A percentile compares a stretch with the other conserved stretches of the same genome.
These are phyloP conservation scores for Leucosporidium yakuticum DNA, from an alignment of 768 basidiomycete genomes.

Conservation along the genomic window DNA sequence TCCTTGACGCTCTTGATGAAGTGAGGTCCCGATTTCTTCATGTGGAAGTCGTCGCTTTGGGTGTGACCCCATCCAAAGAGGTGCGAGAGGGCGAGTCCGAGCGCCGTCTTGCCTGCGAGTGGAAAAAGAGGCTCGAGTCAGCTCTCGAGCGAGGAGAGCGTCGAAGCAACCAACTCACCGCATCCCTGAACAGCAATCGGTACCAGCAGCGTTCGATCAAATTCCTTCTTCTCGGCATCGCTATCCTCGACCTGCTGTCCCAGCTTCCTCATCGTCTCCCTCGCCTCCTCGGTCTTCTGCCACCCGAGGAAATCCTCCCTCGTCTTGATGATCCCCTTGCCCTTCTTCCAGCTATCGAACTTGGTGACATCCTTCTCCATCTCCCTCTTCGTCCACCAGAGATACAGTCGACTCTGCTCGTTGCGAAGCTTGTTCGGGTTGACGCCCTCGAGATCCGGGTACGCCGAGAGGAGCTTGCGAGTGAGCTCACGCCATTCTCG, in stretches of 20 bases:
- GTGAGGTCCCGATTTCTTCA: slow-evolving; percentile 60
- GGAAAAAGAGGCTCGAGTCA: not conserved
- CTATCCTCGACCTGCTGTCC: slow-evolving; percentile 34
- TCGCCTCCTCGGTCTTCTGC: slow-evolving; percentile 48
- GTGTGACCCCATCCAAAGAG: slow-evolving; percentile 86
- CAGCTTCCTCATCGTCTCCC: slow-evolving; percentile 42
- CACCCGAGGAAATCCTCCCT: slow-evolving; percentile 72
- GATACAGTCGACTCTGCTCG: slow-evolving; percentile 70
- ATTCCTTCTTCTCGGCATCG: slow-evolving; percentile 35
- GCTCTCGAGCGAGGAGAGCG: not conserved
- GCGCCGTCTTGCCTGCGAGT: slow-evolving; percentile 72
- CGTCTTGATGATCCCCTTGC: slow-evolving; percentile 77
- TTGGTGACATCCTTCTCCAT: slow-evolving; percentile 56
- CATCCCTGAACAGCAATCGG: slow-evolving; percentile 89
- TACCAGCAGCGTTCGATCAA: slow-evolving; percentile 71
- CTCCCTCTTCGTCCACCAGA: slow-evolving; percentile 73
- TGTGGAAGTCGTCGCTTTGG: slow-evolving; percentile 81
- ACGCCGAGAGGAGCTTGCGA: slow-evolving; percentile 26
- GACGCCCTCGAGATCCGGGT: slow-evolving; percentile 18
- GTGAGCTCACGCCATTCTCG: slow-evolving; percentile 96
- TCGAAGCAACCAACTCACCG: slow-evolving; percentile 53
- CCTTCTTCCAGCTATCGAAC: slow-evolving; percentile 62
- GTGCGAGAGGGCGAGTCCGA: slow-evolving; percentile 68
- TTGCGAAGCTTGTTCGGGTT: slow-evolving; percentile 56
- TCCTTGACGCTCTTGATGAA: slow-evolving; percentile 54